phyloP scores from a whole-genome alignment of 768 basidiomycete species.

The Agaricus sinodeliciosus region DNA sequence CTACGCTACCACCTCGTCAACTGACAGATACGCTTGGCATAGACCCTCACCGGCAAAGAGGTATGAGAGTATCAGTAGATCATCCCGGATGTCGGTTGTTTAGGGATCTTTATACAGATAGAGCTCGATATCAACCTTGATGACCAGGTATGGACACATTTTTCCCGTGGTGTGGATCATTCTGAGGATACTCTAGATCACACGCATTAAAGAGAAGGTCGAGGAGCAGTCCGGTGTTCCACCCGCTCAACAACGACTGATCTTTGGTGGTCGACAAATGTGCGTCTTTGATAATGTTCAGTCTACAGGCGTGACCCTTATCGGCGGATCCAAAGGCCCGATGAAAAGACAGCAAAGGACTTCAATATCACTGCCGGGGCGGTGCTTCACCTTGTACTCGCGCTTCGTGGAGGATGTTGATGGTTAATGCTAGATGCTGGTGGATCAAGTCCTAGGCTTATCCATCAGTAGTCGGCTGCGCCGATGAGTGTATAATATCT shows the following conservation, averaged over 20 bases:
- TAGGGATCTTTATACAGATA: constrained; percentile 44
- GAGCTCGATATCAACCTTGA: constrained; percentile 92
- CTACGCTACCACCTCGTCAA: constrained; percentile 3
- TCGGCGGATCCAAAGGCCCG: constrained; percentile 48
- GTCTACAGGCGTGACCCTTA: not conserved
- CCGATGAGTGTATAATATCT: constrained; percentile 9
- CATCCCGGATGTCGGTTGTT: constrained; percentile 2
- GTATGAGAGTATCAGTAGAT: constrained; percentile 31
- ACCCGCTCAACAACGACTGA: constrained; percentile 91
- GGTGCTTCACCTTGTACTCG: constrained; percentile 90
- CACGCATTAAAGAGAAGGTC: constrained; percentile 93
- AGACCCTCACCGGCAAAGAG: constrained; percentile 98
- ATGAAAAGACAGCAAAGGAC: constrained; percentile 86
- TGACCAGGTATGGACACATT: constrained; percentile 55
- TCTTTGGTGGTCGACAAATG: constrained; percentile 92
- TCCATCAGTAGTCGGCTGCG: not conserved
- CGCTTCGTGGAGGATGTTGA: constrained; percentile 81
- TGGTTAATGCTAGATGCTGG: not conserved
- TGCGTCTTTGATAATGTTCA: constrained; percentile 29
- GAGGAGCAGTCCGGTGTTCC: constrained; percentile 99
- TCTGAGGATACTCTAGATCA: constrained; percentile 49
- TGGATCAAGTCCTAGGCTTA: not conserved
- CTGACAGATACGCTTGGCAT: not conserved
- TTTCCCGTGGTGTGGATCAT: not conserved
- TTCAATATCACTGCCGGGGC: constrained; percentile 80